These are phyloP conservation scores for Berkeleyomyces rouxiae DNA, from an alignment of 2,329 filamentous ascomycete genomes.

Conservation along the genomic window DNA sequence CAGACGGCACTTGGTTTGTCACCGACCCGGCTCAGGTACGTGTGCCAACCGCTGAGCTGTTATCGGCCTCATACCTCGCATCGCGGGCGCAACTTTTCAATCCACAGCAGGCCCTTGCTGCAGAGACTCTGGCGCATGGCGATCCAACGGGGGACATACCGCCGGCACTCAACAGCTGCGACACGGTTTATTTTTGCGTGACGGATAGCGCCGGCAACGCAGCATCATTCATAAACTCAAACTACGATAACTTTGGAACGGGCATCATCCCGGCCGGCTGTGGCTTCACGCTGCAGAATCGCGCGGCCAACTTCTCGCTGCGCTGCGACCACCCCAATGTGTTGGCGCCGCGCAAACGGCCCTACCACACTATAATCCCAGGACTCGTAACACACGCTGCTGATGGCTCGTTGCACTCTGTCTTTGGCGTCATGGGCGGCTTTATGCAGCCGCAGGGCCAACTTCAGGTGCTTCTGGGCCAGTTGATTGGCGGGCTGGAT, in stretches of 20 bases:
- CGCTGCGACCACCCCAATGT: conserved; percentile 57
- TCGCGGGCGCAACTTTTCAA: conserved; percentile 46
- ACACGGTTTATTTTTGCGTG: conserved; percentile 87
- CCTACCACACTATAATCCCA: conserved; percentile 96
- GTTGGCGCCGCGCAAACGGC: conserved; percentile 65
- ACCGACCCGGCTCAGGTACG: conserved; percentile 59
- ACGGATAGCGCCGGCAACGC: conserved; percentile 74
- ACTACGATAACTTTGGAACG: conserved; percentile 80
- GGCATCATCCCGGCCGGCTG: conserved; percentile 70
- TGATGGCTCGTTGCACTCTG: conserved; percentile 61
- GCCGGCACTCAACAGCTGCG: conserved; percentile 68
- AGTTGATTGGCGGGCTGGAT: conserved; percentile 63
- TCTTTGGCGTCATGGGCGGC: conserved; percentile 94
- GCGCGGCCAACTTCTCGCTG: conserved; percentile 73
- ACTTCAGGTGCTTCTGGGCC: conserved; percentile 80
- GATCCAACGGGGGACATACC: conserved; percentile 30
- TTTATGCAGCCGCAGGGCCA: conserved; percentile 98
- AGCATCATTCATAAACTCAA: conserved; percentile 92
- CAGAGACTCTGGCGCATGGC: conserved; percentile 48
- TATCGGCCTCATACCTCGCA: conserved; percentile 59
- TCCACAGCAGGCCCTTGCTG: conserved; percentile 45
- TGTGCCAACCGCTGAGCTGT: conserved; percentile 53
- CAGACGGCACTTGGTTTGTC: conserved; percentile 80
- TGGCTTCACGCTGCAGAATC: conserved; percentile 89
- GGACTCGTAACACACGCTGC: conserved; percentile 65